These are phyloP conservation scores for Oidiodendron maius DNA, from an alignment of 495 filamentous ascomycete species.

Conservation along the genomic window DNA sequence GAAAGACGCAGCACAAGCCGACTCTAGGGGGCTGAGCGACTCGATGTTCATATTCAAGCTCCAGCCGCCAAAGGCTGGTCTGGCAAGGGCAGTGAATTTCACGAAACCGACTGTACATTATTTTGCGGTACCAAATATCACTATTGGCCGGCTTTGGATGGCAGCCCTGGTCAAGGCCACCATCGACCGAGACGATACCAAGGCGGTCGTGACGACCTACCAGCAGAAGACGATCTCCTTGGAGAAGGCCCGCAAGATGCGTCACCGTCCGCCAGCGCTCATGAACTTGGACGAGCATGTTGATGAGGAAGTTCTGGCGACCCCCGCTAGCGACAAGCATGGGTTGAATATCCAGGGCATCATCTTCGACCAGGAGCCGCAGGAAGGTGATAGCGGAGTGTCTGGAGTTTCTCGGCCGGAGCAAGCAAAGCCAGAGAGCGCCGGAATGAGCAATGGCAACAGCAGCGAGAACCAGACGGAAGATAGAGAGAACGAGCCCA, in stretches of 20 bases:
- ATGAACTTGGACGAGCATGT: conserved; percentile 62
- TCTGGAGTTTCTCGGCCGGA: conserved; percentile 27
- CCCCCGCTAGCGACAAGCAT: conserved; percentile 24
- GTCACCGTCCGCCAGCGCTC: conserved; percentile 68
- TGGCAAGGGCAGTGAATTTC: conserved; percentile 88
- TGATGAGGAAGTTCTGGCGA: conserved; percentile 22
- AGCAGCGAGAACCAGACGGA: neutral
- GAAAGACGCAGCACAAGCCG: conserved; percentile 35
- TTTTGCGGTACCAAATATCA: conserved; percentile 87
- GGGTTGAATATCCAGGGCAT: conserved; percentile 40
- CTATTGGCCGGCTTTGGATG: conserved; percentile 94
- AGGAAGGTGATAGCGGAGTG: conserved; percentile 44
- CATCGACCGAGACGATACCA: conserved; percentile 84
- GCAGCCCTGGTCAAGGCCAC: conserved; percentile 98
- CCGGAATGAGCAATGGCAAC: neutral
- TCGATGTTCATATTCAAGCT: conserved; percentile 97
- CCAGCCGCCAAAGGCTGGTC: conserved; percentile 81
- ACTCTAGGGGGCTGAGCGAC: conserved; percentile 34
- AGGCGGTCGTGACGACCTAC: conserved; percentile 80
- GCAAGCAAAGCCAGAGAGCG: conserved; percentile 9
- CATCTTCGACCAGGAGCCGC: conserved; percentile 25
- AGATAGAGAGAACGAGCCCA: neutral
- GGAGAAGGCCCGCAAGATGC: conserved; percentile 22
- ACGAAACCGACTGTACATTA: conserved; percentile 97
- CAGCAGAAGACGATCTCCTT: conserved; percentile 61